Evolutionary conservation across 768 basidiomycete species (phyloP).

Genomic region (Suillus tomentosus): DNA sequence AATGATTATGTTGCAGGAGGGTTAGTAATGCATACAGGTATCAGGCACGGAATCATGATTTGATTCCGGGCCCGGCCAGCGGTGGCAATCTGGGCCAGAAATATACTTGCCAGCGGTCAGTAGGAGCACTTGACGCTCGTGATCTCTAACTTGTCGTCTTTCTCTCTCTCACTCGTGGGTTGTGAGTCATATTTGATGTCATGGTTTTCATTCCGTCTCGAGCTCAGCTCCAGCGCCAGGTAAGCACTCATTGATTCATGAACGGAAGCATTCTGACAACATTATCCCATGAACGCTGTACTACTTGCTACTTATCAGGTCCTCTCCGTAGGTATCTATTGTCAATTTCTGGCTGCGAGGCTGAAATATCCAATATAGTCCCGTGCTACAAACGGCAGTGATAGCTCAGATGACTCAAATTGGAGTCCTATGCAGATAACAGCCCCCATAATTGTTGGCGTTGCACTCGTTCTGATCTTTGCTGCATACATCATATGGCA

Average conservation of each 20-base stretch:
- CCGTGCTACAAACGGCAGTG: constrained; percentile 13
- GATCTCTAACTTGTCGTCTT: constrained; percentile 10
- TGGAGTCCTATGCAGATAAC: constrained; percentile 38
- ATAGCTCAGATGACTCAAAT: too few species aligned
- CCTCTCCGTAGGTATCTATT: constrained; percentile 22
- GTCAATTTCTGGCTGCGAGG: not conserved
- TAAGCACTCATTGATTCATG: not conserved
- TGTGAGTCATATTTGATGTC: constrained; percentile 15
- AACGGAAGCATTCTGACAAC: not conserved
- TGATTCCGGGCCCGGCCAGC: constrained; percentile 14
- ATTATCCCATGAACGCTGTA: not conserved
- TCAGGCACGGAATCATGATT: not conserved
- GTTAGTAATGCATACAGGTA: too few species aligned
- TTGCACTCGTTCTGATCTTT: constrained; percentile 28
- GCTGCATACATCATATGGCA: constrained; percentile 26
- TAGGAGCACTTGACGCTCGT: constrained; percentile 4
- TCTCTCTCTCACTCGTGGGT: not conserved
- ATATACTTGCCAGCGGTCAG: constrained; percentile 8
- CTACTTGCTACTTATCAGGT: constrained; percentile 14
- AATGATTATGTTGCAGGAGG: not conserved
- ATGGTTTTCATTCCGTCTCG: constrained; percentile 23
- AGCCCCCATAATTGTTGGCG: constrained; percentile 36
- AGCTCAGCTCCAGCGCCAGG: not conserved
- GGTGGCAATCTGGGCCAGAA: constrained; percentile 18
- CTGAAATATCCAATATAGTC: constrained; percentile 16